These are phyloP conservation scores for Ceratobasidium sp. DNA, from an alignment of 1,284 basidiomycete genomes.

Conservation along the genomic window DNA sequence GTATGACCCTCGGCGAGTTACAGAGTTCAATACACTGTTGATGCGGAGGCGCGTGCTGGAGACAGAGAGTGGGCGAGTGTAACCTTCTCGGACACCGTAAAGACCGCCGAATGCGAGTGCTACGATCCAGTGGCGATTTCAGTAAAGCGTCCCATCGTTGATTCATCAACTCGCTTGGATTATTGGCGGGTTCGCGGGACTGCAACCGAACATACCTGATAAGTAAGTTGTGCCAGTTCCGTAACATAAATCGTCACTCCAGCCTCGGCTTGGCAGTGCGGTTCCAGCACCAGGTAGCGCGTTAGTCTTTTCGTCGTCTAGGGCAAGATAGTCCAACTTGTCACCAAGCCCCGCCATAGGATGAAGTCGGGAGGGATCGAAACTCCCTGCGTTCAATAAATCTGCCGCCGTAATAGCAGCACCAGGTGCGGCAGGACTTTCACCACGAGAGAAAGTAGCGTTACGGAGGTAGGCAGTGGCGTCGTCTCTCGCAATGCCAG, in stretches of 20 bases:
- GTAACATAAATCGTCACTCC: slow-evolving; percentile 99
- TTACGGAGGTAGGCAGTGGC: slow-evolving; percentile 60
- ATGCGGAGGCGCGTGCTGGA: slow-evolving; percentile 87
- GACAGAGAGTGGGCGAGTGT: slow-evolving; percentile 81
- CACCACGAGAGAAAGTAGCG: slow-evolving; percentile 60
- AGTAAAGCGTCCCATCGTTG: neutral
- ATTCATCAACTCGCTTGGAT: neutral
- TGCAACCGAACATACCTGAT: slow-evolving; percentile 67
- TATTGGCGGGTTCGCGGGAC: neutral
- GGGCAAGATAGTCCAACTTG: slow-evolving; percentile 88
- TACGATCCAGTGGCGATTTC: slow-evolving; percentile 55
- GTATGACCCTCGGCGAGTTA: slow-evolving; percentile 95
- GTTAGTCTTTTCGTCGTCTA: slow-evolving; percentile 92
- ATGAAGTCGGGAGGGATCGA: slow-evolving; percentile 89
- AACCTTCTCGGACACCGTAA: slow-evolving; percentile 96
- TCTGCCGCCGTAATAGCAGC: slow-evolving; percentile 77
- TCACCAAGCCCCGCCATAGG: slow-evolving; percentile 87
- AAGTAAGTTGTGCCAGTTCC: slow-evolving; percentile 99
- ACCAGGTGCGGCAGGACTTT: slow-evolving; percentile 51
- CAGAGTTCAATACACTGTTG: slow-evolving; percentile 95
- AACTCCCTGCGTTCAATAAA: slow-evolving; percentile 74
- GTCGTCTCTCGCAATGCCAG: slow-evolving; percentile 47
- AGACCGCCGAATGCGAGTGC: slow-evolving; percentile 92
- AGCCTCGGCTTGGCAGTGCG: slow-evolving; percentile 91
- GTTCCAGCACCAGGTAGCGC: slow-evolving; percentile 84